Percentiles rank a stretch among this genome's conserved stretches.
These are phyloP conservation scores for Lasiodiplodia sp. DNA, from an alignment of 2,329 filamentous ascomycete genomes.

Conservation along the genomic window DNA sequence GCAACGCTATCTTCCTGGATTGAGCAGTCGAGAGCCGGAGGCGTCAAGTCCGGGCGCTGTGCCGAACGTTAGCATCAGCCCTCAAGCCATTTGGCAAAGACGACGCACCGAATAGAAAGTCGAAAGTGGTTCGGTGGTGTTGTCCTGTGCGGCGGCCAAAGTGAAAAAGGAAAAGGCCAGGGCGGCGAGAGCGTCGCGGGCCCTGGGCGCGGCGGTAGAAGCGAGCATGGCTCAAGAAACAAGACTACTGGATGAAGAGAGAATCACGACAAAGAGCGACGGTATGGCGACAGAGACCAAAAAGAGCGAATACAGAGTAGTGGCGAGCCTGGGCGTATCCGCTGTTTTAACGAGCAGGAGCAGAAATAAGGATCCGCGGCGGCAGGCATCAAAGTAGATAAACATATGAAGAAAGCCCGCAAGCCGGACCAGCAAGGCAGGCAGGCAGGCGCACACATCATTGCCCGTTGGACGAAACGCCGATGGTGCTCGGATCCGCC, in stretches of 20 bases:
- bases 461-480: constrained; percentile 1
- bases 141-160: constrained; percentile 23
- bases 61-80: neutral
- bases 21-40: constrained; percentile 36
- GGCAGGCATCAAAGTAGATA: constrained; percentile 7
- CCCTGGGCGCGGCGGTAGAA: constrained; percentile 4
- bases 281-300: constrained; percentile 19
- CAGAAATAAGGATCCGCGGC: constrained; percentile 28
- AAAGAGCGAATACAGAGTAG: constrained; percentile 19
- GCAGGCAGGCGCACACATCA: constrained; percentile 10
- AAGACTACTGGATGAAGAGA: neutral
- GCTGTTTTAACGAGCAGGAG: constrained; percentile 12
- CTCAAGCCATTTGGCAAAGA: neutral
- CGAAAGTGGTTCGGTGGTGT: constrained; percentile 33
- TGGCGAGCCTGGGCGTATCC: constrained; percentile 3
- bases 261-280: constrained; percentile 19
- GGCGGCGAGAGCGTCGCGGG: constrained; percentile 15
- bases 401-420: neutral
- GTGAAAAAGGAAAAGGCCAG: constrained; percentile 18
- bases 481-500: neutral
- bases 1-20: constrained; percentile 31
- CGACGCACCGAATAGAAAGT: constrained; percentile 33
- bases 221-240: constrained; percentile 12
- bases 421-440: constrained; percentile 15
- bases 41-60: constrained; percentile 36